phyloP scores from a whole-genome alignment of 2,329 filamentous ascomycete species.

The Ceratocystis harringtonii region DNA sequence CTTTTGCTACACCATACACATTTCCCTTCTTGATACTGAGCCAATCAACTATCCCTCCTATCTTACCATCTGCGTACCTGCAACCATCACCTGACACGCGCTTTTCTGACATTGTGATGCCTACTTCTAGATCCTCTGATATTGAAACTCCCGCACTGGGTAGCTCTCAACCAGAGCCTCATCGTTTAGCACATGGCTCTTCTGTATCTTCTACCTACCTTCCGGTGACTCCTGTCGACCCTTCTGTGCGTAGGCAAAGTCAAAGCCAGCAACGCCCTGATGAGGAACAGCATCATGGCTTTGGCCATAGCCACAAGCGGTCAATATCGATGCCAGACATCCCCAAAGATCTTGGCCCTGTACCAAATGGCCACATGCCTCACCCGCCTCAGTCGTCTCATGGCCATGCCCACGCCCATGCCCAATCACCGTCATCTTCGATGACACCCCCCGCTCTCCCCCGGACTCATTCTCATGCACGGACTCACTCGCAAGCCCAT shows the following conservation, averaged over 20 bases:
- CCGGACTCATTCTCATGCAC: neutral
- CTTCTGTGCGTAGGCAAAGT: slow-evolving; percentile 6
- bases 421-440: neutral
- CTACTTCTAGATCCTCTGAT: slow-evolving; percentile 11
- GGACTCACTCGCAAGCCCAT: neutral
- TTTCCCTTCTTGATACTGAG: neutral
- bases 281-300: slow-evolving; percentile 8
- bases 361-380: neutral
- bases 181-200: neutral
- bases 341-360: slow-evolving; percentile 14
- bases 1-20: neutral
- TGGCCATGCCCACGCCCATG: neutral
- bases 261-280: slow-evolving; percentile 8
- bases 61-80: neutral
- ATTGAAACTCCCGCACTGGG: slow-evolving; percentile 9
- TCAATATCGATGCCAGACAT: slow-evolving; percentile 16
- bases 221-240: neutral
- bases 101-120: slow-evolving; percentile 2
- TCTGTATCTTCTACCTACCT: slow-evolving; percentile 9
- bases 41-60: neutral
- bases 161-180: slow-evolving; percentile 5
- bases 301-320: slow-evolving; percentile 15
- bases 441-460: neutral
- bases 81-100: neutral
- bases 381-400: neutral